Percentiles rank a stretch among this genome's conserved stretches.
phyloP scores from a whole-genome alignment of 768 basidiomycete genomes.

The Agaricus sinodeliciosus region DNA sequence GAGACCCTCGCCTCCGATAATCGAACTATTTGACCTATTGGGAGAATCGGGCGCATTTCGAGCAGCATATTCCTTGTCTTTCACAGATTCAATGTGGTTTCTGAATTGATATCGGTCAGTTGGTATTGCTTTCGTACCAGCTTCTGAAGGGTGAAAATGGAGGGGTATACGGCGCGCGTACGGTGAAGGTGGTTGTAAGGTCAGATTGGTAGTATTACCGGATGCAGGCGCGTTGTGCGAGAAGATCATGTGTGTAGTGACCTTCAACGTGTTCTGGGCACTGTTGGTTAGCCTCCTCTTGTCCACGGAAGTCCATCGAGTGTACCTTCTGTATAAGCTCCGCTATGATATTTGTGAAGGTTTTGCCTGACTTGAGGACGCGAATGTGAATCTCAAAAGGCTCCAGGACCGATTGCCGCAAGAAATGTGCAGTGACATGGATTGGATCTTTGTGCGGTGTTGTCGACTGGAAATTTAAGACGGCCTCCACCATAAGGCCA shows the following conservation, averaged over 20 bases:
- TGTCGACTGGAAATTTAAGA: slow-evolving; percentile 40
- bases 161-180: slow-evolving; percentile 58
- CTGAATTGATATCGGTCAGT: slow-evolving; percentile 29
- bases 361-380: slow-evolving; percentile 40
- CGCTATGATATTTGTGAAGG: slow-evolving; percentile 52
- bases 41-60: slow-evolving; percentile 32
- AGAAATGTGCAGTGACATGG: slow-evolving; percentile 55
- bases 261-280: slow-evolving; percentile 35
- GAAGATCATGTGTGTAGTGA: slow-evolving; percentile 52
- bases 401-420: slow-evolving; percentile 34
- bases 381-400: slow-evolving; percentile 43
- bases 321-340: slow-evolving; percentile 52
- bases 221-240: slow-evolving; percentile 33
- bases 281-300: background rate
- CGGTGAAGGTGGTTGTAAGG: slow-evolving; percentile 43
- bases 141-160: slow-evolving; percentile 42
- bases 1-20: slow-evolving; percentile 45
- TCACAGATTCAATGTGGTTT: slow-evolving; percentile 26
- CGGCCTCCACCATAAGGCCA: slow-evolving; percentile 47
- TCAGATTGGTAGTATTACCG: slow-evolving; percentile 20
- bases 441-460: slow-evolving; percentile 49
- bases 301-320: background rate
- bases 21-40: slow-evolving; percentile 29
- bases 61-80: slow-evolving; percentile 33
- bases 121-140: slow-evolving; percentile 12